Conservation (phyloP, 2,329 filamentous ascomycete genomes). For the Trichoderma afroharzianum region DNA sequence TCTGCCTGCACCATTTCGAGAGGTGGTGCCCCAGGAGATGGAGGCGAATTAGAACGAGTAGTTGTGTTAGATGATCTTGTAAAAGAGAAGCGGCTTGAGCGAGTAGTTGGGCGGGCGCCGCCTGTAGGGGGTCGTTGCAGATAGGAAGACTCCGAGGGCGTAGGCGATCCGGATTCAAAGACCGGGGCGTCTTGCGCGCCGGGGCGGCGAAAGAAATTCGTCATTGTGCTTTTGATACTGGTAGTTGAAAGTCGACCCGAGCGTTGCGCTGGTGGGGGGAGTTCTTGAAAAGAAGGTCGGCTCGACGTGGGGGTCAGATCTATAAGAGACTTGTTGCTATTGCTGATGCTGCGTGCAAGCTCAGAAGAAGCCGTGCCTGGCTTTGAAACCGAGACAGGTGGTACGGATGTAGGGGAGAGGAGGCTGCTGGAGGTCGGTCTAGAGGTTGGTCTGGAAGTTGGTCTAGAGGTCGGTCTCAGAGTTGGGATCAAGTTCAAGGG, state of each 20-base stretch:
- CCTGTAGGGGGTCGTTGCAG: constrained; percentile 27
- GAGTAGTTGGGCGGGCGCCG: constrained; percentile 28
- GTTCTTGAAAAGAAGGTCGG: constrained; percentile 24
- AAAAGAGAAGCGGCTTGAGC: constrained; percentile 41
- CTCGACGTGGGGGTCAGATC: constrained; percentile 21
- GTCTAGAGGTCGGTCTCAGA: neutral
- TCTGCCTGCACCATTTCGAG: constrained; percentile 39
- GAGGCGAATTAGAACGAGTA: constrained; percentile 48
- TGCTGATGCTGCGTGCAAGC: neutral
- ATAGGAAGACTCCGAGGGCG: constrained; percentile 25
- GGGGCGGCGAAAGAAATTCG: constrained; percentile 45
- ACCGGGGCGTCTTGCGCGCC: constrained; percentile 30
- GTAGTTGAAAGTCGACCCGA: constrained; percentile 42
- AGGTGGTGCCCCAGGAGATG: constrained; percentile 46
- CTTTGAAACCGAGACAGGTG: constrained; percentile 3
- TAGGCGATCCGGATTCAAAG: constrained; percentile 22
- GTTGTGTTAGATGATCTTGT: constrained; percentile 45
- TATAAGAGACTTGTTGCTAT: neutral
- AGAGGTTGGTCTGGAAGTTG: neutral
- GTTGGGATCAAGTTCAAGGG: neutral
- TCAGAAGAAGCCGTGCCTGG: neutral
- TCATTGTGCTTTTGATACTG: constrained; percentile 49
- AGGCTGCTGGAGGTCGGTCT: neutral
- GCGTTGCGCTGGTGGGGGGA: constrained; percentile 31
- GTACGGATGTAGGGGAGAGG: neutral